Percentiles rank a stretch among this genome's conserved stretches.
Evolutionary conservation across 164 flowering plant genomes (phyloP).

Genomic region (Malania oleifera): DNA sequence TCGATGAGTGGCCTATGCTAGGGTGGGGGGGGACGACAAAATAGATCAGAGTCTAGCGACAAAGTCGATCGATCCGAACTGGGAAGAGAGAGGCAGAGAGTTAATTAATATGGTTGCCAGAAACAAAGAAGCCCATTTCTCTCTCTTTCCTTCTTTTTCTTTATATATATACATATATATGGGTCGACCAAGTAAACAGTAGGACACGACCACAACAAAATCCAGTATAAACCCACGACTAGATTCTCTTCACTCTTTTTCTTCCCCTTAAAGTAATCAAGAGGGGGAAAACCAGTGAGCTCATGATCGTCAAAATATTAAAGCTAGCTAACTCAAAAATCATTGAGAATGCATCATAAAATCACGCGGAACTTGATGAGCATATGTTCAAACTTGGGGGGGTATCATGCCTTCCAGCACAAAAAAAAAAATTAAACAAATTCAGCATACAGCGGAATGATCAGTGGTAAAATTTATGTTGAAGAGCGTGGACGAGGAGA

Average conservation of each 20-base stretch:
- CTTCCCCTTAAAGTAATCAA: background rate
- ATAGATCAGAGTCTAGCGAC: too few relatives aligned
- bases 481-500: too few relatives aligned
- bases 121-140: background rate
- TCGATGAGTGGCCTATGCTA: too few relatives aligned
- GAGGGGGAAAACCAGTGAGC: background rate
- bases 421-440: too few relatives aligned
- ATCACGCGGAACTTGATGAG: background rate
- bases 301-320: background rate
- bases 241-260: slow-evolving; percentile 7
- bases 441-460: too few relatives aligned
- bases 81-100: background rate
- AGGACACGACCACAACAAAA: background rate
- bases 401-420: too few relatives aligned
- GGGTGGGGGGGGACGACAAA: too few relatives aligned
- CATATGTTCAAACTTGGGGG: background rate
- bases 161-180: too few relatives aligned
- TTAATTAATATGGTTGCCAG: background rate
- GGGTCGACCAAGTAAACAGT: slow-evolving; percentile 14
- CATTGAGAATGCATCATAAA: background rate
- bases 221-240: slow-evolving; percentile 13
- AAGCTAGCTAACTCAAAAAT: background rate
- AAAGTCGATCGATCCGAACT: too few relatives aligned
- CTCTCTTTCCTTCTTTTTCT: too few relatives aligned
- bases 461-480: too few relatives aligned